Evolutionary conservation across 345 rosid genomes (phyloP).

Genomic region (Populus simonii): DNA sequence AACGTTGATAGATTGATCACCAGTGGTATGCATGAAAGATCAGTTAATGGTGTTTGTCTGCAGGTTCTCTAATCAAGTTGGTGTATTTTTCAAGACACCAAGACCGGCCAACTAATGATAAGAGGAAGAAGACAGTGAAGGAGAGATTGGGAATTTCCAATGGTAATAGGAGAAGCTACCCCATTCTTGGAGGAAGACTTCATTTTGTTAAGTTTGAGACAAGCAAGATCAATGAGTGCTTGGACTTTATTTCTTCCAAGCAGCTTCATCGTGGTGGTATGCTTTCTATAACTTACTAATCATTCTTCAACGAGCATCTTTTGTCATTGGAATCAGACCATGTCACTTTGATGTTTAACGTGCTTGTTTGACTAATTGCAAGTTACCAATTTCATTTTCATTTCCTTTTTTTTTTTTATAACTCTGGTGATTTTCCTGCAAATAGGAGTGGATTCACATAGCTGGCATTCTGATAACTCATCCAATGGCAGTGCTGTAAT

Average conservation of each 20-base stretch:
- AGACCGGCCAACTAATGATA: slow-evolving; percentile 55
- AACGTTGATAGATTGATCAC: neutral
- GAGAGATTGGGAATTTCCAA: slow-evolving; percentile 73
- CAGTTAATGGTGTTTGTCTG: slow-evolving; percentile 14
- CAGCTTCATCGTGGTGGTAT: slow-evolving; percentile 84
- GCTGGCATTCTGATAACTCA: slow-evolving; percentile 43
- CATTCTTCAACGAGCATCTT: slow-evolving; percentile 1
- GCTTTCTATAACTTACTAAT: neutral
- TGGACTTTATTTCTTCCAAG: slow-evolving; percentile 91
- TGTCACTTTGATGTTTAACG: neutral
- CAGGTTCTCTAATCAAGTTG: slow-evolving; percentile 97
- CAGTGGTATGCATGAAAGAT: neutral
- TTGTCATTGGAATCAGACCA: neutral
- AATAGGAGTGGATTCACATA: slow-evolving; percentile 47
- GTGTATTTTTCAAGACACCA: slow-evolving; percentile 97
- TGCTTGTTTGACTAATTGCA: neutral
- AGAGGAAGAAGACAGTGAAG: slow-evolving; percentile 66
- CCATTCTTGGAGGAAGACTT: slow-evolving; percentile 96
- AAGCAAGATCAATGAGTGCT: slow-evolving; percentile 77
- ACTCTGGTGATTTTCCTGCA: slow-evolving; percentile 4
- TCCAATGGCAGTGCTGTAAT: slow-evolving; percentile 45
- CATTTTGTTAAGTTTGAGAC: slow-evolving; percentile 97
- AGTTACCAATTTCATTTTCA: slow-evolving; percentile 5
- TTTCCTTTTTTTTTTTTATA: slow-evolving; percentile 1
- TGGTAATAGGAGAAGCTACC: slow-evolving; percentile 83